These are phyloP conservation scores for Colletotrichum tabaci DNA, from an alignment of 2,329 filamentous ascomycete species.

Conservation along the genomic window DNA sequence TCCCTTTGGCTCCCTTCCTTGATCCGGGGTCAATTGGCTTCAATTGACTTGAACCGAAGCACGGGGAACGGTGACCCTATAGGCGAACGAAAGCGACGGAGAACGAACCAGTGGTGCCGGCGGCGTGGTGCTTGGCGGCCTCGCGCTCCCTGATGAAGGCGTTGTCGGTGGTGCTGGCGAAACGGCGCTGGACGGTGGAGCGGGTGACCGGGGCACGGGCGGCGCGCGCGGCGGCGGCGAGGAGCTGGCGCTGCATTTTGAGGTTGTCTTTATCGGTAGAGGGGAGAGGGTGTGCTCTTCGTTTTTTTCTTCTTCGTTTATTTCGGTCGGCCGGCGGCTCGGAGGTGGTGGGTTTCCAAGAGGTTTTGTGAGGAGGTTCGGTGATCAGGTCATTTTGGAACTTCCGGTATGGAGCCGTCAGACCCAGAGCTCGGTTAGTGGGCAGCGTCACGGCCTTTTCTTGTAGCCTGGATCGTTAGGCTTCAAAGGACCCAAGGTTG, in stretches of 20 bases:
- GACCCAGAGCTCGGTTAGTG: conserved; percentile 42
- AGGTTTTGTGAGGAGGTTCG: conserved; percentile 35
- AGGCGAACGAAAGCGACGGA: not conserved
- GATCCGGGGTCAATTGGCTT: conserved; percentile 9
- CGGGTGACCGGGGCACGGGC: conserved; percentile 67
- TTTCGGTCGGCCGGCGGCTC: conserved; percentile 29
- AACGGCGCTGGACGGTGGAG: conserved; percentile 76
- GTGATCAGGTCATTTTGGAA: conserved; percentile 46
- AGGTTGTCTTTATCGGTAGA: conserved; percentile 43
- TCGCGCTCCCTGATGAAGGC: conserved; percentile 93
- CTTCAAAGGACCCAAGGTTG: not conserved
- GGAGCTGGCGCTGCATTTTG: conserved; percentile 75
- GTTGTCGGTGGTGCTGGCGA: conserved; percentile 85
- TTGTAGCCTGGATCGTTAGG: conserved; percentile 40
- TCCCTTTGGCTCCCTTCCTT: not conserved
- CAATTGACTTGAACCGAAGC: conserved; percentile 17
- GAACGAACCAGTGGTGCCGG: conserved; percentile 82
- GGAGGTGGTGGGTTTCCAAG: conserved; percentile 17
- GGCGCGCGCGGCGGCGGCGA: conserved; percentile 75
- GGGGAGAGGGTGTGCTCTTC: conserved; percentile 20
- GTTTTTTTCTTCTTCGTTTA: not conserved
- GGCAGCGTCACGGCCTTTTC: conserved; percentile 32
- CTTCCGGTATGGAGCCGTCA: conserved; percentile 24
- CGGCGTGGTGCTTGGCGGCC: conserved; percentile 92
- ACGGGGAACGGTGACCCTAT: not conserved